Conservation (phyloP, 495 filamentous ascomycete genomes). For the Xylaria bambusicola region DNA sequence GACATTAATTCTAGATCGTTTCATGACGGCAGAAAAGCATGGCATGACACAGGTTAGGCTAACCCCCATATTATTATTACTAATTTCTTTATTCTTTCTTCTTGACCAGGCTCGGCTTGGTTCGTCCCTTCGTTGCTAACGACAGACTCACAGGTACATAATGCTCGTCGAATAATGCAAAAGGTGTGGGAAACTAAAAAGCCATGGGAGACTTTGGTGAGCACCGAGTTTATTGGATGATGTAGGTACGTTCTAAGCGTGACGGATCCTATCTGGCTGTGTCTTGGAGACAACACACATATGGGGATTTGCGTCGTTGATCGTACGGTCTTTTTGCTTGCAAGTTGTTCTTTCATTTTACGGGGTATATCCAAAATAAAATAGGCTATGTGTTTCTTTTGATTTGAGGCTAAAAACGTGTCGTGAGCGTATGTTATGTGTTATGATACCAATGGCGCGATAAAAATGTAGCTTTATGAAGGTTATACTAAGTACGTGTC, state of each 20-base stretch:
- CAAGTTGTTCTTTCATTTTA: background rate
- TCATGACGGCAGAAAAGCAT: constrained; percentile 69
- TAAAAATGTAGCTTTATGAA: too few species aligned
- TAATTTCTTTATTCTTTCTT: too few species aligned
- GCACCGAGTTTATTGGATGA: constrained; percentile 66
- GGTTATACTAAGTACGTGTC: too few species aligned
- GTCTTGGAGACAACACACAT: background rate
- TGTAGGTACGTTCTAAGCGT: background rate
- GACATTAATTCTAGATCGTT: constrained; percentile 63
- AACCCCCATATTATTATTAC: background rate
- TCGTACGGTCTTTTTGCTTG: background rate
- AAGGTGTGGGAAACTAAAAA: constrained; percentile 63
- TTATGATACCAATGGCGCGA: too few species aligned
- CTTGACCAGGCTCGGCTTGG: background rate
- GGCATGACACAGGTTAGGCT: constrained; percentile 73
- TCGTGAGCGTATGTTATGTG: too few species aligned
- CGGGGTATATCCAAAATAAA: background rate
- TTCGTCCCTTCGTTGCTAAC: constrained; percentile 14
- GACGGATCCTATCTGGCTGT: background rate
- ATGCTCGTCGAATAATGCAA: constrained; percentile 65
- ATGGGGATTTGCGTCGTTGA: background rate
- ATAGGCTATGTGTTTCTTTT: too few species aligned
- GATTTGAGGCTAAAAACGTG: too few species aligned
- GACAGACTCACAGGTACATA: constrained; percentile 47
- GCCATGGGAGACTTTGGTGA: constrained; percentile 64